Conservation (phyloP, 345 rosid species). For the Citrus sp. region DNA sequence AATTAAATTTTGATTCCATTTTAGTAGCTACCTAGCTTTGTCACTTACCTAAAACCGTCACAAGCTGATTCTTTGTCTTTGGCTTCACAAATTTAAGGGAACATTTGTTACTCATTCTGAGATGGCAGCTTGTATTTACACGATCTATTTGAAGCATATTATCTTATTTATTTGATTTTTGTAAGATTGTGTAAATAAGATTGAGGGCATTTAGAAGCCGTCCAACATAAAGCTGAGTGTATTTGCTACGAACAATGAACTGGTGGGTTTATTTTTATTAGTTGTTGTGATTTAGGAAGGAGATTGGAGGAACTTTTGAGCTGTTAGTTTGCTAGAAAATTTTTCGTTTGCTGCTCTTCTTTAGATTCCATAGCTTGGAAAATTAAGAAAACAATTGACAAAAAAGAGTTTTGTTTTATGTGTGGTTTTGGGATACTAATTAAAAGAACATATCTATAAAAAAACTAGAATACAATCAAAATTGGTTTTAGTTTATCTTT, state of each 20-base stretch:
- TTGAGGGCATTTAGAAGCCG: background rate
- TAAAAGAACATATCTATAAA: background rate
- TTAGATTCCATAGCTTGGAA: background rate
- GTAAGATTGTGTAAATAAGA: slow-evolving; percentile 11
- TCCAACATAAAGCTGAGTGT: slow-evolving; percentile 2
- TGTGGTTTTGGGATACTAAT: background rate
- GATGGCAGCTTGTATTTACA: slow-evolving; percentile 11
- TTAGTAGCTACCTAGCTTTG: background rate
- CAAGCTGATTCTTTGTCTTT: slow-evolving; percentile 7
- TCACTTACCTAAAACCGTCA: slow-evolving; percentile 2
- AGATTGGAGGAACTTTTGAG: background rate
- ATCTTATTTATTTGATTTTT: slow-evolving; percentile 1
- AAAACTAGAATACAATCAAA: background rate
- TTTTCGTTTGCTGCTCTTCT: background rate
- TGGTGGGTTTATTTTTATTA: background rate
- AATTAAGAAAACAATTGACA: background rate
- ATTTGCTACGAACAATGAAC: background rate
- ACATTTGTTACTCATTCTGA: slow-evolving; percentile 6
- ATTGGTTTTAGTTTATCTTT: background rate
- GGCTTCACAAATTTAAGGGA: background rate
- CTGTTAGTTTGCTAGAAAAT: background rate
- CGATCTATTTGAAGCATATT: background rate
- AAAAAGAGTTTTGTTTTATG: background rate
- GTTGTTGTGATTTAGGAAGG: background rate
- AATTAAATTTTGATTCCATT: background rate